Evolutionary conservation across 768 basidiomycete species (phyloP).

Genomic region (Hygrophoropsis aurantiaca): DNA sequence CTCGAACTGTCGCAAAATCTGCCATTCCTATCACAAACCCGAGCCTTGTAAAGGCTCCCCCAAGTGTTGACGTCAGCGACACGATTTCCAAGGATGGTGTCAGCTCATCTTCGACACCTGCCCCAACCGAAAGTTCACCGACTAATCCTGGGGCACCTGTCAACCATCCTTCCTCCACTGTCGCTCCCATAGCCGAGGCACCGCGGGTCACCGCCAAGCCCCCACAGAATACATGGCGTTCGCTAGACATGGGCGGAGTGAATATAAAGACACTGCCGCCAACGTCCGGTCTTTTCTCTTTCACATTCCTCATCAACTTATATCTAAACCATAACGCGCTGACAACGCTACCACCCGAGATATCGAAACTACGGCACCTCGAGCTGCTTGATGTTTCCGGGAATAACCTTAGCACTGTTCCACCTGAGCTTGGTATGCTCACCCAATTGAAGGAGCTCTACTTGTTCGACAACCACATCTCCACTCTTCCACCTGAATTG

Average conservation of each 20-base stretch:
- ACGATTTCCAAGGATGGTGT: slow-evolving; percentile 26
- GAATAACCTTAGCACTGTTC: slow-evolving; percentile 76
- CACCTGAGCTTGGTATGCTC: slow-evolving; percentile 89
- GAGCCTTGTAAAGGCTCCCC: slow-evolving; percentile 56
- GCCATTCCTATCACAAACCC: slow-evolving; percentile 93
- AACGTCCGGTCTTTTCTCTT: slow-evolving; percentile 72
- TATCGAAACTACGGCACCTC: slow-evolving; percentile 80
- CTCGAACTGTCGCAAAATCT: slow-evolving; percentile 80
- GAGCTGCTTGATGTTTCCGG: slow-evolving; percentile 90
- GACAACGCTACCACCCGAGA: slow-evolving; percentile 73
- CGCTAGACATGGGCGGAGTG: slow-evolving; percentile 95
- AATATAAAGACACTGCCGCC: slow-evolving; percentile 87
- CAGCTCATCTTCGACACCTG: slow-evolving; percentile 27
- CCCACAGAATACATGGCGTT: slow-evolving; percentile 81
- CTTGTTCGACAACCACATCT: slow-evolving; percentile 93
- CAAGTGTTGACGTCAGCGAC: slow-evolving; percentile 25
- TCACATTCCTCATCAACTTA: slow-evolving; percentile 90
- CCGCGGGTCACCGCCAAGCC: slow-evolving; percentile 66
- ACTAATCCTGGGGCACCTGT: slow-evolving; percentile 30
- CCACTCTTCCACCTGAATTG: slow-evolving; percentile 80
- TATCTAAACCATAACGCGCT: slow-evolving; percentile 97
- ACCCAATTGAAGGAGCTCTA: slow-evolving; percentile 88
- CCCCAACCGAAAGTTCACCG: slow-evolving; percentile 36
- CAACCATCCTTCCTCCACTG: slow-evolving; percentile 75
- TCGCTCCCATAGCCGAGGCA: slow-evolving; percentile 68